These are phyloP conservation scores for Trypanosoma theileri DNA, from an alignment of 208 protist genomes.

Conservation along the genomic window DNA sequence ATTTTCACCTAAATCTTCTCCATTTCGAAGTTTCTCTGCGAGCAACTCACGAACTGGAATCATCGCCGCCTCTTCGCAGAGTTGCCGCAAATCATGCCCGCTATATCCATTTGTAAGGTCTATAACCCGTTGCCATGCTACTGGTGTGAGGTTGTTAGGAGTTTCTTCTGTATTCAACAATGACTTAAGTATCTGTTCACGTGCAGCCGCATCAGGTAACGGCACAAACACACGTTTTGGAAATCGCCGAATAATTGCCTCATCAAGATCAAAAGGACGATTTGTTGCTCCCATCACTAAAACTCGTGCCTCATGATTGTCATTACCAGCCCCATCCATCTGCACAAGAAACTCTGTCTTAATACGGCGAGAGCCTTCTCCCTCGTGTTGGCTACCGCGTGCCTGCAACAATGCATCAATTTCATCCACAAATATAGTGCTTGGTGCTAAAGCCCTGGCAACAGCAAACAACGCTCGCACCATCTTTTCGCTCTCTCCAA, in stretches of 20 bases:
- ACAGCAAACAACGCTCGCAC: constrained; percentile 93
- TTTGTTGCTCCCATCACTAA: constrained; percentile 91
- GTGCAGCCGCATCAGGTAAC: constrained; percentile 49
- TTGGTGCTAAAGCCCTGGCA: constrained; percentile 34
- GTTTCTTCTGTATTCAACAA: constrained; percentile 42
- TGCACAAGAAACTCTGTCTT: constrained; percentile 99
- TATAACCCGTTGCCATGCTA: constrained; percentile 39
- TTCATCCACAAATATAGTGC: constrained; percentile 94
- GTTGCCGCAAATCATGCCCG: constrained; percentile 27
- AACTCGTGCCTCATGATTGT: constrained; percentile 40
- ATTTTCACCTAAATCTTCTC: constrained; percentile 12
- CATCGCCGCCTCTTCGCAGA: constrained; percentile 31
- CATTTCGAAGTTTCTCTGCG: constrained; percentile 20
- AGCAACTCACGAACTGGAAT: constrained; percentile 27
- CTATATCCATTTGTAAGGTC: constrained; percentile 62
- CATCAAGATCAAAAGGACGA: constrained; percentile 90
- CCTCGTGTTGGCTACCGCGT: constrained; percentile 68
- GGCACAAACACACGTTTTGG: constrained; percentile 86
- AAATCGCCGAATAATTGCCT: constrained; percentile 83
- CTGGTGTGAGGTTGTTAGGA: constrained; percentile 37
- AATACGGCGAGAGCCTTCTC: constrained; percentile 92
- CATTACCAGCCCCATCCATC: constrained; percentile 50
- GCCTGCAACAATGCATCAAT: constrained; percentile 88
- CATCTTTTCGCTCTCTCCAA: constrained; percentile 96
- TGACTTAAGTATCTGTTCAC: constrained; percentile 37